Conservation (phyloP, 2,329 filamentous ascomycete genomes). For the Sporothrix sp. region DNA sequence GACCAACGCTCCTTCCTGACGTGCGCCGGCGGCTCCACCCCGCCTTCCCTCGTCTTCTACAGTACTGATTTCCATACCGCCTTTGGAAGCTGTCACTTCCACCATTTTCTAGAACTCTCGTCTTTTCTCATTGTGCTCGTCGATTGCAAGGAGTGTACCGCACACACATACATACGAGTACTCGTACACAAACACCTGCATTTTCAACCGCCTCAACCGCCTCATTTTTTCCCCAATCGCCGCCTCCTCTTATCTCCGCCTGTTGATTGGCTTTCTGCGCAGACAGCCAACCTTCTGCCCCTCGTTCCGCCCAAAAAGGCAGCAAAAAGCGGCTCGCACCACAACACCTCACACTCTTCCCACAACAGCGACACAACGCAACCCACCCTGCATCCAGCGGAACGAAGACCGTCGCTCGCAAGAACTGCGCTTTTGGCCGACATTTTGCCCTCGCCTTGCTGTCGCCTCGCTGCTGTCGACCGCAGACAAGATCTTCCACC, state of each 20-base stretch:
- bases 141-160: too few relatives aligned
- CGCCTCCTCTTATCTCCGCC: conserved; percentile 6
- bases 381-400: not conserved
- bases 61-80: conserved; percentile 6
- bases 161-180: too few relatives aligned
- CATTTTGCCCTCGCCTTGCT: not conserved
- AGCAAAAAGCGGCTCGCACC: not conserved
- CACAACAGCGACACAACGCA: not conserved
- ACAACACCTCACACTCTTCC: not conserved
- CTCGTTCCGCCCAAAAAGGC: not conserved
- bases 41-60: conserved; percentile 9
- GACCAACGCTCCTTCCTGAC: not conserved
- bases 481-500: not conserved
- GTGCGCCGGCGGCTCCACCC: too few relatives aligned
- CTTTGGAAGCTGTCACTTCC: conserved; percentile 1
- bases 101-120: not conserved
- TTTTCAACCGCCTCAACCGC: not conserved
- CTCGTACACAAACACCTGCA: too few relatives aligned
- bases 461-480: not conserved
- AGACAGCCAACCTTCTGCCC: too few relatives aligned
- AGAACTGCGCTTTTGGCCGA: not conserved
- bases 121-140: not conserved
- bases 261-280: conserved; percentile 6
- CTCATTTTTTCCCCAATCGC: not conserved
- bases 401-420: not conserved